Evolutionary conservation across 768 basidiomycete genomes (phyloP).

Genomic region (Candolleomyces eurysporus): DNA sequence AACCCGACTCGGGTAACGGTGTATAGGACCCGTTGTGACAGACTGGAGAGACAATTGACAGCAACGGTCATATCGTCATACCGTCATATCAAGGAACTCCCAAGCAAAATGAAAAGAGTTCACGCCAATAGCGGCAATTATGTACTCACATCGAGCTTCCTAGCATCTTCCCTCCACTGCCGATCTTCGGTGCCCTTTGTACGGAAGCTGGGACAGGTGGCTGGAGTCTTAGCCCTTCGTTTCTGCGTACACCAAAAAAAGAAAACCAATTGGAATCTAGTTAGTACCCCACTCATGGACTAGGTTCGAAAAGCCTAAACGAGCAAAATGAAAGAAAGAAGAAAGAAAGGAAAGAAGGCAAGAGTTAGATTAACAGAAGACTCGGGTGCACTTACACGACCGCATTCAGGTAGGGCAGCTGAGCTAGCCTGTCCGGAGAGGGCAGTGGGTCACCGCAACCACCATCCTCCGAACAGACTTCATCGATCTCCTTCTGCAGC

Average conservation of each 20-base stretch:
- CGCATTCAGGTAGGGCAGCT: constrained; percentile 29
- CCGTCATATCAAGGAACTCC: neutral
- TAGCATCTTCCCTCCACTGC: constrained; percentile 28
- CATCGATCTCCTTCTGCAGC: constrained; percentile 28
- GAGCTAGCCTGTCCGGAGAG: constrained; percentile 19
- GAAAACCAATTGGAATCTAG: neutral
- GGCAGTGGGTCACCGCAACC: constrained; percentile 13
- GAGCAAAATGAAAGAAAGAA: too few relatives aligned
- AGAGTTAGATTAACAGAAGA: too few relatives aligned
- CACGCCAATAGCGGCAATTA: neutral
- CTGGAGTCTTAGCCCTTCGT: constrained; percentile 34
- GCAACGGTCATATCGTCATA: too few relatives aligned
- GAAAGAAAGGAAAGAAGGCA: too few relatives aligned
- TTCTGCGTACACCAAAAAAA: constrained; percentile 18
- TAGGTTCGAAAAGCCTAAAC: too few relatives aligned
- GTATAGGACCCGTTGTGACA: too few relatives aligned
- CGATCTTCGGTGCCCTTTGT: constrained; percentile 27
- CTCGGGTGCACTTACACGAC: constrained; percentile 27
- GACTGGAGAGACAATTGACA: too few relatives aligned
- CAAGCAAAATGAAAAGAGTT: neutral
- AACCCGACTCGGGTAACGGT: too few relatives aligned
- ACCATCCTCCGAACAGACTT: constrained; percentile 6
- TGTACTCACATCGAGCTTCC: constrained; percentile 13
- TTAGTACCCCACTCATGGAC: too few relatives aligned
- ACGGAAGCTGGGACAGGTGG: constrained; percentile 32